Evolutionary conservation across 345 rosid genomes (phyloP).

Genomic region (Rhodomyrtus tomentosa): DNA sequence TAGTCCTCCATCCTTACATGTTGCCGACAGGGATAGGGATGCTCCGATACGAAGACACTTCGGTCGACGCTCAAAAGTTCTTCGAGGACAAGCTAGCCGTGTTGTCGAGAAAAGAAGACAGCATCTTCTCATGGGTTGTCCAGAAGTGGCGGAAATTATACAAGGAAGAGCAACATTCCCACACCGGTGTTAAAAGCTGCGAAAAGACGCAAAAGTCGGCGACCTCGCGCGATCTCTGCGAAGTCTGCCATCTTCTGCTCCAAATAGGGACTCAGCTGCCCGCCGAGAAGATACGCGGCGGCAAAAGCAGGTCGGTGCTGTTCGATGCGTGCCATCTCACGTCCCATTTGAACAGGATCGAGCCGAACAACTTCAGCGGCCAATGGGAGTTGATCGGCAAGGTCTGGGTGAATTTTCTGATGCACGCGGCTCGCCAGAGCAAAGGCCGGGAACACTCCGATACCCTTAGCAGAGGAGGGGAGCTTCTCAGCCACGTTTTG

Average conservation of each 20-base stretch:
- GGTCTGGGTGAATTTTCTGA: constrained; percentile 8
- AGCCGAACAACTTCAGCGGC: too few species aligned
- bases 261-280: constrained; percentile 1
- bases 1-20: background rate
- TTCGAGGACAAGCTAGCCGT: background rate
- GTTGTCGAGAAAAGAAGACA: background rate
- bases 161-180: background rate
- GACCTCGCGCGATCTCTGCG: background rate
- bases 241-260: background rate
- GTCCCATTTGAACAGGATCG: background rate
- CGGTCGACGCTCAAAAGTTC: background rate
- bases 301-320: constrained; percentile 16
- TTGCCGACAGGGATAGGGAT: background rate
- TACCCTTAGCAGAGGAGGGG: constrained; percentile 42
- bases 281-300: background rate
- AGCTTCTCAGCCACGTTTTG: constrained; percentile 42
- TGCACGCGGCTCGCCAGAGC: constrained; percentile 5
- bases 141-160: background rate
- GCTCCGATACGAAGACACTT: background rate
- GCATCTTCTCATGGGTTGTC: background rate
- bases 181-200: background rate
- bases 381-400: background rate
- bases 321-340: constrained; percentile 15
- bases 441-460: constrained; percentile 22
- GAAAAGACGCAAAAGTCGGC: background rate